Evolutionary conservation across 306 rosid genomes (phyloP).

Genomic region (Dryas alaskensis): DNA sequence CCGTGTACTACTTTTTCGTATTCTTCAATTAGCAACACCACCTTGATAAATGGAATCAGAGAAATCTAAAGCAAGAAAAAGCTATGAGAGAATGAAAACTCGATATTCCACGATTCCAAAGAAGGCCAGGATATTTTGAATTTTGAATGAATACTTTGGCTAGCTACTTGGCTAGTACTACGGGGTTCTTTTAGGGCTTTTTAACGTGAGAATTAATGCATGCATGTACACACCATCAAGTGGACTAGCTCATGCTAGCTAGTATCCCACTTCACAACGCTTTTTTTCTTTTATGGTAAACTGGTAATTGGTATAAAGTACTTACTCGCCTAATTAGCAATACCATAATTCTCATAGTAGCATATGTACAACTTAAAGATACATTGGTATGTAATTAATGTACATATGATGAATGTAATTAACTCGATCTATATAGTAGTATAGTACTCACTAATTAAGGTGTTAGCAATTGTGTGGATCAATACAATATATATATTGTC

Average conservation of each 20-base stretch:
- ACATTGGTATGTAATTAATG: no score
- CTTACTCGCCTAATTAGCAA: no score
- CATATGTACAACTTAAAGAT: no score
- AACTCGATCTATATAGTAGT: no score
- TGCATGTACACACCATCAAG: conserved; percentile 22
- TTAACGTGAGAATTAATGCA: conserved; percentile 26
- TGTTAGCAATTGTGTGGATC: no score
- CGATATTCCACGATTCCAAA: conserved; percentile 50
- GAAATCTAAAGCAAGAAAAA: conserved; percentile 50
- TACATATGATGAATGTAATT: no score
- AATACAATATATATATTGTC: no score
- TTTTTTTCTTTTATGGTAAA: background rate
- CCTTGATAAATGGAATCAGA: conserved; percentile 69
- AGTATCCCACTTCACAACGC: background rate
- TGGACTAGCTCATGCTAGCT: conserved; percentile 1
- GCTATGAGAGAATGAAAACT: conserved; percentile 40
- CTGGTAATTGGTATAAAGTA: no score
- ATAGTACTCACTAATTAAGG: no score
- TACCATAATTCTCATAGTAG: no score
- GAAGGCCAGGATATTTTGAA: conserved; percentile 48
- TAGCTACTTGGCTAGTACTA: conserved; percentile 29
- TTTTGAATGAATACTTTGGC: conserved; percentile 47
- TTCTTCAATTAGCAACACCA: conserved; percentile 45
- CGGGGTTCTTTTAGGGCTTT: conserved; percentile 14
- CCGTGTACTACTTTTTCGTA: conserved; percentile 61